A percentile compares a stretch with the other conserved stretches of the same genome.
Evolutionary conservation across 495 filamentous ascomycete genomes (phyloP).

Genomic region (Rhypophila decipiens): DNA sequence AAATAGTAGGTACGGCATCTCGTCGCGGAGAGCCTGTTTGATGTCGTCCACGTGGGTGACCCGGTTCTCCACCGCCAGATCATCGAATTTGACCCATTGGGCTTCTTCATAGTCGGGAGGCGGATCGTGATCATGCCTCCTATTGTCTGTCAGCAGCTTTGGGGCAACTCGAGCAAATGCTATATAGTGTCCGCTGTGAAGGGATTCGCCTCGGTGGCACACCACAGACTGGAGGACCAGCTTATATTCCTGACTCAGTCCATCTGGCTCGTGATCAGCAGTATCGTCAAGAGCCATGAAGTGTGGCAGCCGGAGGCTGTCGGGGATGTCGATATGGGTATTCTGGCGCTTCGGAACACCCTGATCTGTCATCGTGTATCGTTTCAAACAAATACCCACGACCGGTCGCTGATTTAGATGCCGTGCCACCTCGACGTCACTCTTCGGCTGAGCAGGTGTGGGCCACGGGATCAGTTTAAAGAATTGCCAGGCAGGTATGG

Average conservation of each 20-base stretch:
- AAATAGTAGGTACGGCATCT: constrained; percentile 90
- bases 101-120: constrained; percentile 51
- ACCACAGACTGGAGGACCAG: constrained; percentile 82
- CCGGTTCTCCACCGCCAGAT: constrained; percentile 56
- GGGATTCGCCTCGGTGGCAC: constrained; percentile 81
- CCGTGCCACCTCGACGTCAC: constrained; percentile 40
- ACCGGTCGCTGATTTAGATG: constrained; percentile 62
- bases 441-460: constrained; percentile 25
- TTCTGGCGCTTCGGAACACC: constrained; percentile 63
- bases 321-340: constrained; percentile 85
- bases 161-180: constrained; percentile 66
- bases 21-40: constrained; percentile 62
- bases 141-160: constrained; percentile 47
- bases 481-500: constrained; percentile 98
- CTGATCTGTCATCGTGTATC: constrained; percentile 69
- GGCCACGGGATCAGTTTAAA: constrained; percentile 78
- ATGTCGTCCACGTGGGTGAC: constrained; percentile 73
- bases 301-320: constrained; percentile 79
- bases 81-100: constrained; percentile 87
- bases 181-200: constrained; percentile 91
- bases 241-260: constrained; percentile 59
- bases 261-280: constrained; percentile 57
- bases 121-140: constrained; percentile 44
- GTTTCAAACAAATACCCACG: constrained; percentile 84
- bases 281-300: constrained; percentile 76